A percentile compares a stretch with the other conserved stretches of the same genome.
Conservation (phyloP, 2,329 filamentous ascomycete species). For the Didymosphaeria variabile region DNA sequence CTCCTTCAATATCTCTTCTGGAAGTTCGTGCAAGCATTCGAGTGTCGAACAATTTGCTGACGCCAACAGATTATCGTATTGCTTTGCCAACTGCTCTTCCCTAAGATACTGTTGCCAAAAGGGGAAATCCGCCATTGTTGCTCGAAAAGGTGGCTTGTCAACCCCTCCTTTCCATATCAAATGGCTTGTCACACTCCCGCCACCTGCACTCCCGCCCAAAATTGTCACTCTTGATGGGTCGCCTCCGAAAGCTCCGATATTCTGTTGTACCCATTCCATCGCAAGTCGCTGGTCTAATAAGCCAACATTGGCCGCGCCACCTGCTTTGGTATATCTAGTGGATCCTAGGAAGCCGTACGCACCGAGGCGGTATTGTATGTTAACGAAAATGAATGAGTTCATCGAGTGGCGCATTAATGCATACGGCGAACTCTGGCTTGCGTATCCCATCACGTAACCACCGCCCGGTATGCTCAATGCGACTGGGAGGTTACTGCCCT, state of each 20-base stretch:
- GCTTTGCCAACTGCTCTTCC: slow-evolving; percentile 37
- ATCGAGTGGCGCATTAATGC: slow-evolving; percentile 39
- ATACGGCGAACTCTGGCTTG: slow-evolving; percentile 28
- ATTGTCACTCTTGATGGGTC: slow-evolving; percentile 66
- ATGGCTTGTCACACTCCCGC: slow-evolving; percentile 58
- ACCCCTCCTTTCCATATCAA: slow-evolving; percentile 47
- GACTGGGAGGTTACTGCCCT: slow-evolving; percentile 38
- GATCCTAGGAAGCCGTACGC: slow-evolving; percentile 68
- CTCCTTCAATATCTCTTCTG: slow-evolving; percentile 20
- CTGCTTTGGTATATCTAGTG: slow-evolving; percentile 60
- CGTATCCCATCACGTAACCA: slow-evolving; percentile 38
- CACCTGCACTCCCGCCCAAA: slow-evolving; percentile 66
- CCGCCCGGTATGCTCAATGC: slow-evolving; percentile 47
- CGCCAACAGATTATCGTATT: slow-evolving; percentile 38
- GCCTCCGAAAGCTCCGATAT: slow-evolving; percentile 61
- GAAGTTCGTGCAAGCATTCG: slow-evolving; percentile 33
- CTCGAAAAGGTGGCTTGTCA: slow-evolving; percentile 47
- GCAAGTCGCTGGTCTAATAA: slow-evolving; percentile 67
- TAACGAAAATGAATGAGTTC: slow-evolving; percentile 60
- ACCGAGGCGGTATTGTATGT: slow-evolving; percentile 69
- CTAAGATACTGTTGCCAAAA: slow-evolving; percentile 49
- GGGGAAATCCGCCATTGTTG: slow-evolving; percentile 46
- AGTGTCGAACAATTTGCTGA: slow-evolving; percentile 39
- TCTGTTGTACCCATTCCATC: slow-evolving; percentile 66
- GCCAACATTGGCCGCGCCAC: slow-evolving; percentile 67